Evolutionary conservation across 768 basidiomycete species (phyloP).

Genomic region (Galerina sulciceps): DNA sequence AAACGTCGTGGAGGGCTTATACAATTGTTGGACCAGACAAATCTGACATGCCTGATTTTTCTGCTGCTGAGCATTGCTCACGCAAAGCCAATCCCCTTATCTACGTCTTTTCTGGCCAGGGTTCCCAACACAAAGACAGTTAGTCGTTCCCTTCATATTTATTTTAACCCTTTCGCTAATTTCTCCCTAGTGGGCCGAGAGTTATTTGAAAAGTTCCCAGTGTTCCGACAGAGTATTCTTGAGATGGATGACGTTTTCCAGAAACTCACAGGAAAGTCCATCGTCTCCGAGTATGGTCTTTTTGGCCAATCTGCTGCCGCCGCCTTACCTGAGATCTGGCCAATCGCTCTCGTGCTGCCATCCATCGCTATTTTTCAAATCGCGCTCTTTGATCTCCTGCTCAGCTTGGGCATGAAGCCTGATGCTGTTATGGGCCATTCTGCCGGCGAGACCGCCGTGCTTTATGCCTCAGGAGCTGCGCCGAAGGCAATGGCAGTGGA

Average conservation of each 20-base stretch:
- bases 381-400: conserved; percentile 44
- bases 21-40: conserved; percentile 35
- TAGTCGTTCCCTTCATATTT: conserved; percentile 3
- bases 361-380: conserved; percentile 50
- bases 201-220: conserved; percentile 32
- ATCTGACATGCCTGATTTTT: conserved; percentile 44
- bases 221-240: conserved; percentile 41
- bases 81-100: conserved; percentile 31
- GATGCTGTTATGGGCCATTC: conserved; percentile 49
- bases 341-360: conserved; percentile 42
- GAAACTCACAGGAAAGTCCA: conserved; percentile 37
- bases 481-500: conserved; percentile 45
- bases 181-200: conserved; percentile 29
- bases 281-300: conserved; percentile 39
- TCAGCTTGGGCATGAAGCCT: conserved; percentile 37
- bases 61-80: conserved; percentile 30
- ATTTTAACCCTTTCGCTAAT: neutral
- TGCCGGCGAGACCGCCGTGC: conserved; percentile 49
- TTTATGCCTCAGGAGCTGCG: conserved; percentile 49
- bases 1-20: conserved; percentile 36
- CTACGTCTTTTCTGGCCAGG: conserved; percentile 32
- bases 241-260: conserved; percentile 40
- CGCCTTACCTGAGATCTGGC: conserved; percentile 29
- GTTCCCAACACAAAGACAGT: conserved; percentile 31
- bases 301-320: conserved; percentile 28